phyloP scores from a whole-genome alignment of 768 basidiomycete genomes.

The Hygrocybe punicea region DNA sequence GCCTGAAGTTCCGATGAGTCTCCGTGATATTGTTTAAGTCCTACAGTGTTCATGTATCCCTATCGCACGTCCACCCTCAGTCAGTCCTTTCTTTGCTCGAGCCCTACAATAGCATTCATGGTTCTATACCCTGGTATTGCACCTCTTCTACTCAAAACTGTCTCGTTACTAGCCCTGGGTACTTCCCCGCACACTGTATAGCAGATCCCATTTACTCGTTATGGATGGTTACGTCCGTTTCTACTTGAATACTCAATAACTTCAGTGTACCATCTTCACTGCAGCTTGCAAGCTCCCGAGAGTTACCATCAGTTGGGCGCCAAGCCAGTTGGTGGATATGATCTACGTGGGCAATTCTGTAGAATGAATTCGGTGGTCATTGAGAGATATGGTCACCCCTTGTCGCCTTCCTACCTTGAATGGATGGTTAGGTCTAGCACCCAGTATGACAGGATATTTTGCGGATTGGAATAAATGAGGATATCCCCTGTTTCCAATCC shows the following conservation, averaged over 20 bases:
- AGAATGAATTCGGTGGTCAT: conserved; percentile 4
- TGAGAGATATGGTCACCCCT: neutral
- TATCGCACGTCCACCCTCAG: conserved; percentile 48
- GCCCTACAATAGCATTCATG: conserved; percentile 53
- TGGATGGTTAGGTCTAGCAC: conserved; percentile 43
- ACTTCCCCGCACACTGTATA: conserved; percentile 67
- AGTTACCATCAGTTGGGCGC: conserved; percentile 46
- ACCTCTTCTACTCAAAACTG: conserved; percentile 47
- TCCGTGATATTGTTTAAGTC: conserved; percentile 81
- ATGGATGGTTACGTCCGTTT: conserved; percentile 46
- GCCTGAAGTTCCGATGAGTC: conserved; percentile 89
- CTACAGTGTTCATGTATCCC: conserved; percentile 72
- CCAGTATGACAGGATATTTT: conserved; percentile 43
- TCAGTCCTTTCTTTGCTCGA: conserved; percentile 30
- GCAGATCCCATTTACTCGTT: conserved; percentile 44
- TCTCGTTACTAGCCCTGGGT: conserved; percentile 57
- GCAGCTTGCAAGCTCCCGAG: conserved; percentile 72
- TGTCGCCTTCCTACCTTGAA: conserved; percentile 43
- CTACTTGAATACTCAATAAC: conserved; percentile 60
- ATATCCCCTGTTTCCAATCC: conserved; percentile 84
- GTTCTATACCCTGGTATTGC: conserved; percentile 64
- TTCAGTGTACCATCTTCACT: conserved; percentile 92
- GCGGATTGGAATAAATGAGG: conserved; percentile 49
- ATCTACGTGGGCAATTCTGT: conserved; percentile 69
- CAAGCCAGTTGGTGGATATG: conserved; percentile 82